Evolutionary conservation across 768 basidiomycete genomes (phyloP), one percentile per base, ranked within the genome.

Genomic region (Tricholoma matsutake): DNA sequence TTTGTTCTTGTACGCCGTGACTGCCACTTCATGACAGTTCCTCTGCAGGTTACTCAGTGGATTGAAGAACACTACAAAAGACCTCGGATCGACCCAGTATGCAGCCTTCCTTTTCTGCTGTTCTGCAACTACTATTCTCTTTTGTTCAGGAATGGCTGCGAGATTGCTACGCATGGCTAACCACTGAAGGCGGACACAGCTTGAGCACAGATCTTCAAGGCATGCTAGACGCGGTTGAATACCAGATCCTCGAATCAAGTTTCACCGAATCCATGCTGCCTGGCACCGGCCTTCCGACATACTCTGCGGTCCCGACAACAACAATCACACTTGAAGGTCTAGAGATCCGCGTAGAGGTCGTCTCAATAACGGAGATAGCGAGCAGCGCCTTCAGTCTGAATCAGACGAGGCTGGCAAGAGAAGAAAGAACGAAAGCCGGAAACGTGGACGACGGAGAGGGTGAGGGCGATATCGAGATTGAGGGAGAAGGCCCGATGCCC

Each of bases 351-450:
- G 88, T 95, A 9, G 89, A 97, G 67, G 82, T 97, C 28, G 73
- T 78, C 16, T 79, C 83, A 13, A 82, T 96, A n/a, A 91, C 86
- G 16, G 96, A 98, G 59, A 87, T 97, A 20, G 92, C 88, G 0
- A 76, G 83, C 47, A 94, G 94, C 64, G 96, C 95, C 0, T 91
- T 93, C 68, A 85, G 79, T 56, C 79, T 97, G 16, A 81, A 88
- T 61, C 90, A 90, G 65, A 81, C 84, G 22, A 81, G 89, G 20
- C 79, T 85, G 57, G 84, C 86, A 11, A 80, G 82, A 16, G 83
- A 84, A 61, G 87, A 89, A 66, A 78, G 92, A 34, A 75, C 83
- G 57, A 83, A 86, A 52, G 81, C 85, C 7, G 87, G 78, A 41
- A 75, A 73, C 13, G 73, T 73, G 35, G 69, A 69, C 13, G 69